Conservation (phyloP, 2,329 filamentous ascomycete species). For the Colletotrichum godetiae region DNA sequence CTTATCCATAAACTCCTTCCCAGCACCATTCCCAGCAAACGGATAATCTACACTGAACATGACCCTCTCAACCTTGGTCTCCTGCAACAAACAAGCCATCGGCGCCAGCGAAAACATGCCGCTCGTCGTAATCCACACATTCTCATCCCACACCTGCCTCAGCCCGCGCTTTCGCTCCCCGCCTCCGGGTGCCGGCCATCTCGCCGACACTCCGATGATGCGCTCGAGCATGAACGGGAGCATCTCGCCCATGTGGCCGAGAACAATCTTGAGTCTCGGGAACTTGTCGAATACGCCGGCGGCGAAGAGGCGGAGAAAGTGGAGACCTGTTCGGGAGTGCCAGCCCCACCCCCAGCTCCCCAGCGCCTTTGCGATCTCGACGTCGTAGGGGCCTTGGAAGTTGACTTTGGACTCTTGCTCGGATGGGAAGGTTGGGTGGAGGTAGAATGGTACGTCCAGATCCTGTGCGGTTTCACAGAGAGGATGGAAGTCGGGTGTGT, state of each 20-base stretch:
- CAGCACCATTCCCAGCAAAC: slow-evolving; percentile 61
- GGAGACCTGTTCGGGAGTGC: slow-evolving; percentile 38
- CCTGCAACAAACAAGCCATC: slow-evolving; percentile 56
- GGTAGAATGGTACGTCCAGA: slow-evolving; percentile 62
- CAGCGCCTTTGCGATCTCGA: slow-evolving; percentile 67
- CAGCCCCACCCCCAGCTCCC: slow-evolving; percentile 52
- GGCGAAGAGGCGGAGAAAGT: slow-evolving; percentile 49
- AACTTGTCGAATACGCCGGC: slow-evolving; percentile 48
- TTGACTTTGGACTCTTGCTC: slow-evolving; percentile 37
- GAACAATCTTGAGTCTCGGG: slow-evolving; percentile 50
- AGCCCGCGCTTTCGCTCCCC: slow-evolving; percentile 51
- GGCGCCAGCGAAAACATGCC: slow-evolving; percentile 63
- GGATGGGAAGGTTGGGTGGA: slow-evolving; percentile 52
- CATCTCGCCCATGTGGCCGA: slow-evolving; percentile 57
- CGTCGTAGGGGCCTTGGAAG: slow-evolving; percentile 52
- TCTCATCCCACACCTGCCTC: slow-evolving; percentile 63
- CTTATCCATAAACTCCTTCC: slow-evolving; percentile 58
- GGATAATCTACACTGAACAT: slow-evolving; percentile 70
- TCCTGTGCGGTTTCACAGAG: slow-evolving; percentile 50
- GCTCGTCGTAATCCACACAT: slow-evolving; percentile 68
- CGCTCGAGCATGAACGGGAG: slow-evolving; percentile 66
- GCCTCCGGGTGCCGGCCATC: slow-evolving; percentile 39
- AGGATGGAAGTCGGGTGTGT: slow-evolving; percentile 42
- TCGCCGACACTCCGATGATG: slow-evolving; percentile 38
- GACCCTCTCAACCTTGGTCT: slow-evolving; percentile 59